These are phyloP conservation scores for Cytauxzoon felis DNA, from an alignment of 169 alveolate genomes.

Conservation along the genomic window DNA sequence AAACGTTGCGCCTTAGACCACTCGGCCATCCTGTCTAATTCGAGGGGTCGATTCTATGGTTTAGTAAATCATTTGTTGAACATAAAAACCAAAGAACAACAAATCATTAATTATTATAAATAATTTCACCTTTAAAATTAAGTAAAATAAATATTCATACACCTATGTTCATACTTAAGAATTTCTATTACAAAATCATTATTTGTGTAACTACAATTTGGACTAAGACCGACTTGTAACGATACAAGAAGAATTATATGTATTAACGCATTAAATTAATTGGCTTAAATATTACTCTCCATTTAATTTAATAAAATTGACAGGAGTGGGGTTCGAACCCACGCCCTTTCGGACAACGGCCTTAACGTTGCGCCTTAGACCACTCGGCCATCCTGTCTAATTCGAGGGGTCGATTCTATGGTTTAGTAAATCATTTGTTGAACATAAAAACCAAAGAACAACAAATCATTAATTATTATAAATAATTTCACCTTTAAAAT, in stretches of 20 bases:
- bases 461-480: neutral
- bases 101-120: neutral
- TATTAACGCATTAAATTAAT: neutral
- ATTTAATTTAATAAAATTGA: conserved; percentile 76
- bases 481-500: conserved; percentile 22
- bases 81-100: neutral
- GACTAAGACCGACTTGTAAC: neutral
- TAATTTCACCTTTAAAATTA: conserved; percentile 23
- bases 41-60: neutral
- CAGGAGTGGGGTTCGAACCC: conserved; percentile 99
- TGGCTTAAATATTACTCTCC: too few species aligned
- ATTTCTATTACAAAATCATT: neutral
- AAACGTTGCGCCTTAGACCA: conserved; percentile 98
- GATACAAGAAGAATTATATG: neutral
- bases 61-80: neutral
- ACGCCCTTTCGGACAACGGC: conserved; percentile 99
- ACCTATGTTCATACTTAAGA: neutral
- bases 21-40: conserved; percentile 92
- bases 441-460: neutral
- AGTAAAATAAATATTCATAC: conserved; percentile 66
- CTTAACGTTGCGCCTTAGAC: conserved; percentile 99
- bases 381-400: conserved; percentile 93
- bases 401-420: neutral
- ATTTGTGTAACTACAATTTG: neutral
- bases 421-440: neutral